These are phyloP conservation scores for Cordyceps sp. DNA, from an alignment of 2,329 filamentous ascomycete genomes.

Conservation along the genomic window DNA sequence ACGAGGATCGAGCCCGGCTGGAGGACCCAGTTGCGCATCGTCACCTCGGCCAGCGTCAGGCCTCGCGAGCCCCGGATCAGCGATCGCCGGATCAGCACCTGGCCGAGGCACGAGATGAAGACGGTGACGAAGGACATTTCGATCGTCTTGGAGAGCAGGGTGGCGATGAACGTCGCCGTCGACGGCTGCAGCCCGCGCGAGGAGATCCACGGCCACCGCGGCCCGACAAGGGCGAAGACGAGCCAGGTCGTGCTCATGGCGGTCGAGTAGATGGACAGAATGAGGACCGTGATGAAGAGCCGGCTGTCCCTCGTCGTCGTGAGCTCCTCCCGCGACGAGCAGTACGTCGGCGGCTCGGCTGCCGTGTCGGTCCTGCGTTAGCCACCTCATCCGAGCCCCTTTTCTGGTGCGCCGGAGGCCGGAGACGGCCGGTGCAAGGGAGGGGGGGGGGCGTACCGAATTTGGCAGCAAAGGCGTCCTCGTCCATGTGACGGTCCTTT, in stretches of 20 bases:
- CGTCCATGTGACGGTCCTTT: slow-evolving; percentile 2
- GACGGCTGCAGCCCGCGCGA: slow-evolving; percentile 38
- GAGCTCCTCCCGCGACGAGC: slow-evolving; percentile 15
- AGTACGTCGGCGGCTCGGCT: slow-evolving; percentile 15
- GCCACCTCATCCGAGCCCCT: too few species aligned
- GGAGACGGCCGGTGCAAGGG: too few species aligned
- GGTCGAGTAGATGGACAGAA: slow-evolving; percentile 45
- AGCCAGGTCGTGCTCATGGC: slow-evolving; percentile 51
- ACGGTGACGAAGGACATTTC: slow-evolving; percentile 66
- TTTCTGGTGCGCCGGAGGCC: too few species aligned
- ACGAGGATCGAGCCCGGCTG: slow-evolving; percentile 59
- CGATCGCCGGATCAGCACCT: slow-evolving; percentile 55
- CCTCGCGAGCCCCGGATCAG: slow-evolving; percentile 43
- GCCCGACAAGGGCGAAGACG: slow-evolving; percentile 41
- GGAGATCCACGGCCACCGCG: slow-evolving; percentile 45
- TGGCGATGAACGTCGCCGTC: slow-evolving; percentile 50
- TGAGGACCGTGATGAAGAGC: slow-evolving; percentile 31
- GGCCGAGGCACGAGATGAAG: slow-evolving; percentile 58
- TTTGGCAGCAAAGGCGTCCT: slow-evolving; percentile 15
- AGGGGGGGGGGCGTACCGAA: slow-evolving; percentile 9
- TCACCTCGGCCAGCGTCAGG: slow-evolving; percentile 60
- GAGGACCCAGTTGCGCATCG: slow-evolving; percentile 60
- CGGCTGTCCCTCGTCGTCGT: slow-evolving; percentile 20
- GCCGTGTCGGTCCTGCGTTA: background rate
- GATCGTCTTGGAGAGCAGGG: slow-evolving; percentile 58